Conservation (phyloP, 345 rosid species). For the Brassica carinata region DNA sequence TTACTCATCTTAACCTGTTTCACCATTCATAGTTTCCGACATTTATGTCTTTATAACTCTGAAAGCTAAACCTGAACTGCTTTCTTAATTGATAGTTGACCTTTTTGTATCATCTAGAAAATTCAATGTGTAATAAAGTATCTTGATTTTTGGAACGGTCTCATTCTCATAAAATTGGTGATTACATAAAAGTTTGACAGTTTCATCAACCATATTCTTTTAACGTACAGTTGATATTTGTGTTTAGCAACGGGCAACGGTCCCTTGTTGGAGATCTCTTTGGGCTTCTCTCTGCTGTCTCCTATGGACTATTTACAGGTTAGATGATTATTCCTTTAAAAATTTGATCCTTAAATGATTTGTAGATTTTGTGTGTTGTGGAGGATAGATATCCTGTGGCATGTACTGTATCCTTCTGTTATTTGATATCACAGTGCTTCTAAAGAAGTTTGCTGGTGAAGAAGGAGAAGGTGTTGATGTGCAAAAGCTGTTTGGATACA, state of each 20-base stretch:
- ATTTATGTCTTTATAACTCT: background rate
- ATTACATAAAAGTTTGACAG: constrained; percentile 25
- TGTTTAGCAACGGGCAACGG: constrained; percentile 78
- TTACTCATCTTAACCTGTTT: background rate
- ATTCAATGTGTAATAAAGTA: background rate
- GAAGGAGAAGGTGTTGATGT: constrained; percentile 94
- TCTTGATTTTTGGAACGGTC: constrained; percentile 5
- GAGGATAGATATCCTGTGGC: constrained; percentile 1
- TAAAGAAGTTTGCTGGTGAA: constrained; percentile 93
- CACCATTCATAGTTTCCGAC: background rate
- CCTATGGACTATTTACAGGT: constrained; percentile 95
- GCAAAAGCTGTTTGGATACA: constrained; percentile 96
- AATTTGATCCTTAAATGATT: background rate
- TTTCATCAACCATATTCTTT: constrained; percentile 37
- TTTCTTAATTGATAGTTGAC: constrained; percentile 6
- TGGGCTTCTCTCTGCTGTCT: constrained; percentile 95
- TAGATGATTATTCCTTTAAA: background rate
- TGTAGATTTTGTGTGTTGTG: background rate
- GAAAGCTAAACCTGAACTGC: background rate
- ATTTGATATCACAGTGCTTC: constrained; percentile 68
- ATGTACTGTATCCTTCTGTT: background rate
- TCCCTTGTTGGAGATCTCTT: constrained; percentile 93
- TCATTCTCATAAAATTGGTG: constrained; percentile 11
- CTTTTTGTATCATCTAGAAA: background rate
- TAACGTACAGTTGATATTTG: constrained; percentile 59